Percentiles rank a stretch among this genome's conserved stretches.
Evolutionary conservation across 768 basidiomycete genomes (phyloP).

Genomic region (Lentinula lateritia): DNA sequence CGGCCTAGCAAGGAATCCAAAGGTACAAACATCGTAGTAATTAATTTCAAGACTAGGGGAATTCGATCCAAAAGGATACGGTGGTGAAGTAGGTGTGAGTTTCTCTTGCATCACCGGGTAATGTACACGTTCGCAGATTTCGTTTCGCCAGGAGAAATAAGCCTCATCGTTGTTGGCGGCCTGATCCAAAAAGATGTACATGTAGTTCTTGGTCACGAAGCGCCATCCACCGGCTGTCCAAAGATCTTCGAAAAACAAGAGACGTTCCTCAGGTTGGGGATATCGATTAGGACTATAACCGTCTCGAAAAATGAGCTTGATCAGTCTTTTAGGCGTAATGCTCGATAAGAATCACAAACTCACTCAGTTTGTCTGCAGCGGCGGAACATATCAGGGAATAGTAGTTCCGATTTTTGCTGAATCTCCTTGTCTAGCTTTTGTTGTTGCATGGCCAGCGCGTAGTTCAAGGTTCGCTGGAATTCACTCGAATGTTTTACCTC

Average conservation of each 20-base stretch:
- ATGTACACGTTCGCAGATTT: constrained; percentile 14
- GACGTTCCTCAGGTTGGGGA: constrained; percentile 16
- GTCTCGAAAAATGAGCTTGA: not conserved
- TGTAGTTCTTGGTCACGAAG: constrained; percentile 13
- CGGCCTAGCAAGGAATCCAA: not conserved
- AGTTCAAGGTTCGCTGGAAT: constrained; percentile 22
- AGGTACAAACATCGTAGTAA: constrained; percentile 9
- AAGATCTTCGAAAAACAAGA: constrained; percentile 14
- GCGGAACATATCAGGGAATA: constrained; percentile 15
- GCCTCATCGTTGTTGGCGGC: constrained; percentile 18
- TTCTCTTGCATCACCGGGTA: constrained; percentile 16
- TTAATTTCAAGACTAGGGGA: constrained; percentile 15
- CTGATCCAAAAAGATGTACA: constrained; percentile 12
- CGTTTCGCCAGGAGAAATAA: constrained; percentile 21
- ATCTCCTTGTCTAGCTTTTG: constrained; percentile 8
- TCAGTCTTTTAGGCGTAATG: not conserved
- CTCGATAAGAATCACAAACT: not conserved
- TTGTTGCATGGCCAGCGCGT: constrained; percentile 18
- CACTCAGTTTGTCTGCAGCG: constrained; percentile 15
- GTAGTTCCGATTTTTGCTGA: constrained; percentile 13
- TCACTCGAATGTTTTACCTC: constrained; percentile 17
- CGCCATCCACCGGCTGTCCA: constrained; percentile 18
- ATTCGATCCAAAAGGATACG: constrained; percentile 21
- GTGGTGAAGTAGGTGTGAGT: constrained; percentile 16
- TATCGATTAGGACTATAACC: constrained; percentile 13